Conservation (phyloP, 305 asterid species). For the Fraxinus paxiana region DNA sequence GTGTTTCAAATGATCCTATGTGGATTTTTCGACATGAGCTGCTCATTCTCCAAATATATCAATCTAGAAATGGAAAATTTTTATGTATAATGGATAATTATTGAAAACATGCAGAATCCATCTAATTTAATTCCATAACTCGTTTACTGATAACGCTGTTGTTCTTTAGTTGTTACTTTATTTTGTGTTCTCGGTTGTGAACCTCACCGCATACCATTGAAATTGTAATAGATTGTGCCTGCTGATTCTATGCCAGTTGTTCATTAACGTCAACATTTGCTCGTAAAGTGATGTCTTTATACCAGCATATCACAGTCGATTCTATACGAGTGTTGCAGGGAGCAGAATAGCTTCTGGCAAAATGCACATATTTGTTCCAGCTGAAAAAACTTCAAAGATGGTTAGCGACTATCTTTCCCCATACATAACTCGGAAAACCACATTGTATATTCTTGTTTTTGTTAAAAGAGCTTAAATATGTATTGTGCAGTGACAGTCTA, state of each 20-base stretch:
- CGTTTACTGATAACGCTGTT: not conserved
- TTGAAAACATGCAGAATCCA: not conserved
- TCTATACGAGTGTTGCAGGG: conserved; percentile 43
- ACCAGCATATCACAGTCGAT: conserved; percentile 32
- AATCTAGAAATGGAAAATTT: conserved; percentile 22
- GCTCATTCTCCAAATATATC: conserved; percentile 22
- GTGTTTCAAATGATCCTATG: not conserved
- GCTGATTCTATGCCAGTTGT: not conserved
- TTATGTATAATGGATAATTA: conserved; percentile 8
- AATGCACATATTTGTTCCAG: not conserved
- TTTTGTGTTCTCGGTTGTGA: not conserved
- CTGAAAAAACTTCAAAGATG: not conserved
- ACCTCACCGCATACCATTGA: not conserved
- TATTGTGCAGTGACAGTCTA: not conserved
- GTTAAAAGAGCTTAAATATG: not conserved
- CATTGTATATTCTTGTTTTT: not conserved
- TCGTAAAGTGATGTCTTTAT: conserved; percentile 45
- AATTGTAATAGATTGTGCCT: conserved; percentile 17
- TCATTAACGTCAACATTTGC: conserved; percentile 48
- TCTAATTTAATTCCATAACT: conserved; percentile 18
- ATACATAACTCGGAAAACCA: not conserved
- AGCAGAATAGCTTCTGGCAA: conserved; percentile 47
- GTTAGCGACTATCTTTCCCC: not conserved
- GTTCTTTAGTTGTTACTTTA: not conserved
- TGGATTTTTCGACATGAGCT: conserved; percentile 4